Evolutionary conservation across 352 stramenopile species (phyloP).

Genomic region (Pythium sp.): DNA sequence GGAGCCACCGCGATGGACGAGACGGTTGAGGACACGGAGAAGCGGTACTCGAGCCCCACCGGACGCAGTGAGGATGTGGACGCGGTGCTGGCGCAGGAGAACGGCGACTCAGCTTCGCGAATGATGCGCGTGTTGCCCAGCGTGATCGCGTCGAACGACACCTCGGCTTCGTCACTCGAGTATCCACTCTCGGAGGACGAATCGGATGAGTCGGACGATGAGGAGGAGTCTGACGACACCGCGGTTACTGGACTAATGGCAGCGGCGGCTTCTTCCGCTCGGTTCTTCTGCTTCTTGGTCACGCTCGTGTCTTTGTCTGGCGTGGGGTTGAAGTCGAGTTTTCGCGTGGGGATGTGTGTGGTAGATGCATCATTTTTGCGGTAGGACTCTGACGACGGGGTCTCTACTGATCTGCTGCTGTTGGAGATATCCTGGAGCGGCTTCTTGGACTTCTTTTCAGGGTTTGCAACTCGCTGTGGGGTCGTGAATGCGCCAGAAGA

Average conservation of each 20-base stretch:
- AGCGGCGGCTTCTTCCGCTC: constrained; percentile 14
- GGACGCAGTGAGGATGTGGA: constrained; percentile 25
- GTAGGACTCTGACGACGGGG: neutral
- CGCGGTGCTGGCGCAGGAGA: constrained; percentile 38
- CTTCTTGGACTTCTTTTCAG: constrained; percentile 17
- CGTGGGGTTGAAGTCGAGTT: constrained; percentile 44
- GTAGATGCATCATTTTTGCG: neutral
- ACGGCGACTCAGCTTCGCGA: constrained; percentile 38
- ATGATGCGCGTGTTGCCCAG: constrained; percentile 61
- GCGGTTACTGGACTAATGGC: constrained; percentile 8
- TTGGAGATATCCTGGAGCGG: constrained; percentile 49
- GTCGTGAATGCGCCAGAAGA: constrained; percentile 7
- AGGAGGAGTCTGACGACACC: constrained; percentile 22
- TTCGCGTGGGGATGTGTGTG: constrained; percentile 31
- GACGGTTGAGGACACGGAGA: constrained; percentile 59
- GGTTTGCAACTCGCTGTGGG: neutral
- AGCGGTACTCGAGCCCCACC: constrained; percentile 60
- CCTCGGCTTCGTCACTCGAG: constrained; percentile 60
- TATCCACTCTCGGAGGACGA: constrained; percentile 22
- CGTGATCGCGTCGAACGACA: constrained; percentile 59
- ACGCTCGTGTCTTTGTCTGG: constrained; percentile 25
- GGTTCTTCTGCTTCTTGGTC: constrained; percentile 10
- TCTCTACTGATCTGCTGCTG: constrained; percentile 20
- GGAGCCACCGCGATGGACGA: constrained; percentile 77
- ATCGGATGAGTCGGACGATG: constrained; percentile 27